phyloP scores from a whole-genome alignment of 139 green algal genomes.

The Auxenochlorella pyrenoidosa region DNA sequence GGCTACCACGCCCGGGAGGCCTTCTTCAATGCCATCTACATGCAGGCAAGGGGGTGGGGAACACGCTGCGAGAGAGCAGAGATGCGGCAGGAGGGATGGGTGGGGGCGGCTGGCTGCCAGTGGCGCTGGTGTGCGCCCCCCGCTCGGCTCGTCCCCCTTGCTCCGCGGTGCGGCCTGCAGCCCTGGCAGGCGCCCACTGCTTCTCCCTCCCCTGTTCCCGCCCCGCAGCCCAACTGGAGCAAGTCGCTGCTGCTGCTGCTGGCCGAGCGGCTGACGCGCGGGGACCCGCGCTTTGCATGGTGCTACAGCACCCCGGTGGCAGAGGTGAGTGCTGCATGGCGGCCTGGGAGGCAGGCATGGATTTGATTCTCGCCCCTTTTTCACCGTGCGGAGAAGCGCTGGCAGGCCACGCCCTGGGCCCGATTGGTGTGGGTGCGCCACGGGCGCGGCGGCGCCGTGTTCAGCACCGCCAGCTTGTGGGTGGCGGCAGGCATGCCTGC shows the following conservation, averaged over 20 bases:
- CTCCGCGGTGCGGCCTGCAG: too few species aligned
- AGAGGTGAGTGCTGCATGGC: not conserved
- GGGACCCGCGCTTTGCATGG: conserved; percentile 49
- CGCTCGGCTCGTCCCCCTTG: too few species aligned
- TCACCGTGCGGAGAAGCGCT: too few species aligned
- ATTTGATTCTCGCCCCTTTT: too few species aligned
- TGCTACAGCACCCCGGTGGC: conserved; percentile 47
- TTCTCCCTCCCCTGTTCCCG: not conserved
- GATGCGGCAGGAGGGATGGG: too few species aligned
- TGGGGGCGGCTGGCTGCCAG: too few species aligned
- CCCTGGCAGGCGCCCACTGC: not conserved
- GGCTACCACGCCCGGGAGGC: conserved; percentile 35
- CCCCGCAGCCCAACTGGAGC: conserved; percentile 34
- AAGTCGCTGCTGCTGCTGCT: conserved; percentile 41
- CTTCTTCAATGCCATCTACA: conserved; percentile 49
- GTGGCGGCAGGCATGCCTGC: not conserved
- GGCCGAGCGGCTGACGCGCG: conserved; percentile 33
- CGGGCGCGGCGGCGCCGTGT: too few species aligned
- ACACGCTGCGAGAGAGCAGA: too few species aligned
- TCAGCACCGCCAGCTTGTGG: too few species aligned
- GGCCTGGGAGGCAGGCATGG: too few species aligned
- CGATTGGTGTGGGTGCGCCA: not conserved
- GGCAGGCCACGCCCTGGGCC: too few species aligned
- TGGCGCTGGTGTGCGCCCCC: too few species aligned
- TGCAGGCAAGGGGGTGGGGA: conserved; percentile 15